These are phyloP conservation scores for Rhodofomes roseus DNA, from an alignment of 1,284 basidiomycete species.

Conservation along the genomic window DNA sequence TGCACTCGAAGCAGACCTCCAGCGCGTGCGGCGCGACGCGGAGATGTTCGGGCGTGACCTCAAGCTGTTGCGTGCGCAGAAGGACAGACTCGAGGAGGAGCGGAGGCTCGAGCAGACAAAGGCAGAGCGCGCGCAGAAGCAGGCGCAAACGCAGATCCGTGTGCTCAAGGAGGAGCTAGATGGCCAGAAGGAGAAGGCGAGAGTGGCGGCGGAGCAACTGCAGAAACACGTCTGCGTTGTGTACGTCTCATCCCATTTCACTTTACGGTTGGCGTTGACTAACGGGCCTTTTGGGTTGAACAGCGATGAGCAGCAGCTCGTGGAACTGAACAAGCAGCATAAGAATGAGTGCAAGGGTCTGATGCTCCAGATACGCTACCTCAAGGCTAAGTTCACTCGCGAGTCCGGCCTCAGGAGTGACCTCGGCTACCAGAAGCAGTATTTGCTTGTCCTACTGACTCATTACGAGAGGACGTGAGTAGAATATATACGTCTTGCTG, in stretches of 20 bases:
- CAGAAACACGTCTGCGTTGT: conserved; percentile 52
- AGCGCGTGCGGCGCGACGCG: conserved; percentile 67
- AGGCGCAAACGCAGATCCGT: conserved; percentile 60
- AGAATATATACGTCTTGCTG: neutral
- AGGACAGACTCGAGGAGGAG: conserved; percentile 57
- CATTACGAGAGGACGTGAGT: conserved; percentile 73
- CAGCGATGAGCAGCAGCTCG: conserved; percentile 52
- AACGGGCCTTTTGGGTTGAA: neutral
- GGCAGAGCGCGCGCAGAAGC: conserved; percentile 58
- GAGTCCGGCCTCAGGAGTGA: conserved; percentile 82
- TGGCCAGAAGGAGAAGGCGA: conserved; percentile 45
- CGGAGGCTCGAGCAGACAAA: conserved; percentile 40
- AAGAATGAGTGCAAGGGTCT: conserved; percentile 86
- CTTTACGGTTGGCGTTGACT: conserved; percentile 2
- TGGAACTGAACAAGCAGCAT: conserved; percentile 61
- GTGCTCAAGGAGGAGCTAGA: conserved; percentile 69
- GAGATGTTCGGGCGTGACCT: conserved; percentile 75
- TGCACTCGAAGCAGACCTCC: conserved; percentile 63
- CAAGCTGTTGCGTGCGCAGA: conserved; percentile 58
- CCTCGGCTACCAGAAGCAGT: conserved; percentile 85
- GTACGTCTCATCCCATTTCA: conserved; percentile 25
- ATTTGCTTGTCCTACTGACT: conserved; percentile 61
- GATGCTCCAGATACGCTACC: conserved; percentile 84
- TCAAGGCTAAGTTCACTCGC: conserved; percentile 88
- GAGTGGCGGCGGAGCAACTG: conserved; percentile 40